These are phyloP conservation scores for Erodium texanum DNA, from an alignment of 441 rosid genomes.

Conservation along the genomic window DNA sequence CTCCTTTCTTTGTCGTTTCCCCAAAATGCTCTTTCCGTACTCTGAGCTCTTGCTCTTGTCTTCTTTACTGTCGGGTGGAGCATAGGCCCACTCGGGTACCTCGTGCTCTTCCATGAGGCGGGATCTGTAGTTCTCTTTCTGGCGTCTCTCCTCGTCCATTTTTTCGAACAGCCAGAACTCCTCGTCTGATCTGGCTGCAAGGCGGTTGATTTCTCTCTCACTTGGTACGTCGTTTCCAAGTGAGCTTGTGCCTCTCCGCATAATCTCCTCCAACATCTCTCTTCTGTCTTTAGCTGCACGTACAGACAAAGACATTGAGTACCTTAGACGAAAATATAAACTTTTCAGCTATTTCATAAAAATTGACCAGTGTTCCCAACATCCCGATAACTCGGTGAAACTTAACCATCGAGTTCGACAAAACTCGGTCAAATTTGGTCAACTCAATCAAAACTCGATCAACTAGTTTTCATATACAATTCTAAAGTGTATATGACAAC, in stretches of 20 bases:
- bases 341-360: no score
- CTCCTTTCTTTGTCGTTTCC: constrained; percentile 81
- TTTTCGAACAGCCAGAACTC: constrained; percentile 88
- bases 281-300: constrained; percentile 94
- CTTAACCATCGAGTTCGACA: no score
- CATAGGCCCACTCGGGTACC: constrained; percentile 96
- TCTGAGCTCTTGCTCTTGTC: constrained; percentile 50
- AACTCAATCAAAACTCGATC: no score
- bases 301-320: constrained; percentile 27
- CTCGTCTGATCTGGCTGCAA: constrained; percentile 83
- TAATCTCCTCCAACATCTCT: constrained; percentile 91
- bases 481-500: no score
- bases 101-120: constrained; percentile 97
- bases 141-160: constrained; percentile 92
- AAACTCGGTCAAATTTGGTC: no score
- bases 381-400: no score
- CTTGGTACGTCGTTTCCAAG: constrained; percentile 96
- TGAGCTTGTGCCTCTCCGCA: constrained; percentile 94
- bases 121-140: constrained; percentile 68
- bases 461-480: no score
- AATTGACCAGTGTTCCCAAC: no score
- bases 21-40: constrained; percentile 37
- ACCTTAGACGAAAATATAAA: no score
- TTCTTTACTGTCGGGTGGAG: constrained; percentile 46
- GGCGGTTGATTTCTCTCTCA: constrained; percentile 95